Conservation (phyloP, 2,329 filamentous ascomycete species). For the Pseudopyricularia javanii region DNA sequence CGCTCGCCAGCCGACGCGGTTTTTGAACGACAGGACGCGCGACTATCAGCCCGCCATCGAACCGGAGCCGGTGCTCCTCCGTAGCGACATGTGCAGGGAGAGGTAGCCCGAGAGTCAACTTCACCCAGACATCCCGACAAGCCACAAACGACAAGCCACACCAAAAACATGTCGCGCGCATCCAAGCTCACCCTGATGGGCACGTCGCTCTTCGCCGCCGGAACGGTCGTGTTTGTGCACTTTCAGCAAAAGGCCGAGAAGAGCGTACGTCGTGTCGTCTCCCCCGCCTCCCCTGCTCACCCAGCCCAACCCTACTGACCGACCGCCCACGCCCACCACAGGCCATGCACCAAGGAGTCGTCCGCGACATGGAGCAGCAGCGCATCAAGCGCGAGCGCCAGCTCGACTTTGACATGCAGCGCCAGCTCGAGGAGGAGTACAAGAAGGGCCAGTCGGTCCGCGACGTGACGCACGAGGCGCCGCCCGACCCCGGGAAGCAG, state of each 20-base stretch:
- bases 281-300: background rate
- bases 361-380: slow-evolving; percentile 92
- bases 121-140: background rate
- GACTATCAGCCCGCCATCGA: too few relatives aligned
- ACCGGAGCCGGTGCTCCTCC: too few relatives aligned
- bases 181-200: slow-evolving; percentile 75
- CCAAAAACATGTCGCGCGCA: slow-evolving; percentile 69
- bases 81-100: background rate
- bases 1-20: too few relatives aligned
- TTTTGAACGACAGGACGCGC: too few relatives aligned
- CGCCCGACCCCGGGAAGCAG: background rate
- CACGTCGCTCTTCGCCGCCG: slow-evolving; percentile 63
- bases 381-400: slow-evolving; percentile 81
- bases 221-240: slow-evolving; percentile 78
- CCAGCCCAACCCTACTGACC: too few relatives aligned
- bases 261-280: slow-evolving; percentile 44
- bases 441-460: slow-evolving; percentile 61
- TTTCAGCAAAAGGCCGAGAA: slow-evolving; percentile 74
- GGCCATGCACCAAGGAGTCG: slow-evolving; percentile 93
- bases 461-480: background rate
- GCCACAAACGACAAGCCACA: background rate
- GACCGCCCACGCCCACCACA: too few relatives aligned
- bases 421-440: slow-evolving; percentile 75
- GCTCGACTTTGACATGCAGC: slow-evolving; percentile 89
- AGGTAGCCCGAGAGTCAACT: background rate